These are phyloP conservation scores for Entomortierella chlamydospora DNA, from an alignment of 192 early-diverging fungal species.

Conservation along the genomic window DNA sequence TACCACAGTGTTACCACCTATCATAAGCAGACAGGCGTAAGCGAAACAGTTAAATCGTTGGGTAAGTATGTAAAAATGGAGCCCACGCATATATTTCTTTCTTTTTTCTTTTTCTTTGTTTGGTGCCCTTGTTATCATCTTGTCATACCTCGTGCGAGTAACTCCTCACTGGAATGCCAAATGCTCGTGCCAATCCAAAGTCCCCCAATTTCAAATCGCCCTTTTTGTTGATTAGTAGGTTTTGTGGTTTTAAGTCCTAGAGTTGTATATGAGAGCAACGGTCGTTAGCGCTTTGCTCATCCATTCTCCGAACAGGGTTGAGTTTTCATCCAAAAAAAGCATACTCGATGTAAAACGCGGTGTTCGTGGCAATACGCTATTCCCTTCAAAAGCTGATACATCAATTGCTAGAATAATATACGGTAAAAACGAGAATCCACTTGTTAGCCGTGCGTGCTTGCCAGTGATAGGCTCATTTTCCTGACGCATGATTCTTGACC, in stretches of 20 bases:
- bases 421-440: too few relatives aligned
- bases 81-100: not conserved
- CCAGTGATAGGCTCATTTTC: too few relatives aligned
- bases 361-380: conserved; percentile 98
- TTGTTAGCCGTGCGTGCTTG: too few relatives aligned
- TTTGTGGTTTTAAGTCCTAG: conserved; percentile 90
- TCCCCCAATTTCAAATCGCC: conserved; percentile 90
- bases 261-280: not conserved
- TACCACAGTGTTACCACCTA: conserved; percentile 92
- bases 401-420: conserved; percentile 74
- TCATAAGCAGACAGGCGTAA: not conserved
- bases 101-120: not conserved
- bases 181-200: conserved; percentile 98
- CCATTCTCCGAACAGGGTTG: too few relatives aligned
- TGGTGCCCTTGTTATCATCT: not conserved
- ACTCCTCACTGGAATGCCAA: conserved; percentile 94
- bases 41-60: not conserved
- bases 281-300: not conserved
- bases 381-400: conserved; percentile 97
- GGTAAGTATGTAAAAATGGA: conserved; percentile 3
- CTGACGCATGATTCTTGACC: not conserved
- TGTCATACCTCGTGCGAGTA: conserved; percentile 82
- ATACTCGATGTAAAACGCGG: conserved; percentile 92
- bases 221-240: conserved; percentile 92
- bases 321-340: too few relatives aligned